Evolutionary conservation across 345 rosid species (phyloP).

Genomic region (Eucalyptus cloeziana): DNA sequence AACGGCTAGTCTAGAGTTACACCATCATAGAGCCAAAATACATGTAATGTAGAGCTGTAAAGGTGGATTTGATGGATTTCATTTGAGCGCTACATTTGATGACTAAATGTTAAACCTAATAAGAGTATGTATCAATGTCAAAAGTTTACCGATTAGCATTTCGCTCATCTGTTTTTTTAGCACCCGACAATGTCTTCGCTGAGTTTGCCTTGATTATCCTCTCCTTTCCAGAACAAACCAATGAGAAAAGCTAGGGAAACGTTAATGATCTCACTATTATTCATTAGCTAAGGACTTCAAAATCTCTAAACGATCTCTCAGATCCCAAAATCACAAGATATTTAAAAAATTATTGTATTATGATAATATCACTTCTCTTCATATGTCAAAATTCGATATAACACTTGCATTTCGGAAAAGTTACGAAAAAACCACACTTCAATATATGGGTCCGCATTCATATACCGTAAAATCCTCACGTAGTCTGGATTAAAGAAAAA

Average conservation of each 20-base stretch:
- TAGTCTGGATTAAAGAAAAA: background rate
- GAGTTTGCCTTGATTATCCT: background rate
- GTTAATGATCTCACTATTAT: background rate
- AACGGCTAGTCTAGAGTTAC: accelerated
- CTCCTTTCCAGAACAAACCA: background rate
- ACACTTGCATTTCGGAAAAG: background rate
- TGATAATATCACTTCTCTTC: background rate
- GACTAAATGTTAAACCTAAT: background rate
- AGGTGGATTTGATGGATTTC: background rate
- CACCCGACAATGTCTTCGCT: accelerated
- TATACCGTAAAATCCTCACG: background rate
- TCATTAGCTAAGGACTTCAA: background rate
- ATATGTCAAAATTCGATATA: background rate
- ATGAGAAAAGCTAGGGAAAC: accelerated
- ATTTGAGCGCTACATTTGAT: accelerated
- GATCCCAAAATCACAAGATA: accelerated
- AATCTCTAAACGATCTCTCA: accelerated
- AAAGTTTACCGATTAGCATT: accelerated
- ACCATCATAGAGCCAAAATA: background rate
- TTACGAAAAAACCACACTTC: accelerated
- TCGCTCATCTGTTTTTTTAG: background rate
- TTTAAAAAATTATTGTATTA: accelerated
- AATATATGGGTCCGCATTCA: background rate
- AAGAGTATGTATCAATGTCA: accelerated
- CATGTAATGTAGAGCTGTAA: background rate